These are phyloP conservation scores for Sporisorium graminicola DNA, from an alignment of 1,284 basidiomycete species.

Conservation along the genomic window DNA sequence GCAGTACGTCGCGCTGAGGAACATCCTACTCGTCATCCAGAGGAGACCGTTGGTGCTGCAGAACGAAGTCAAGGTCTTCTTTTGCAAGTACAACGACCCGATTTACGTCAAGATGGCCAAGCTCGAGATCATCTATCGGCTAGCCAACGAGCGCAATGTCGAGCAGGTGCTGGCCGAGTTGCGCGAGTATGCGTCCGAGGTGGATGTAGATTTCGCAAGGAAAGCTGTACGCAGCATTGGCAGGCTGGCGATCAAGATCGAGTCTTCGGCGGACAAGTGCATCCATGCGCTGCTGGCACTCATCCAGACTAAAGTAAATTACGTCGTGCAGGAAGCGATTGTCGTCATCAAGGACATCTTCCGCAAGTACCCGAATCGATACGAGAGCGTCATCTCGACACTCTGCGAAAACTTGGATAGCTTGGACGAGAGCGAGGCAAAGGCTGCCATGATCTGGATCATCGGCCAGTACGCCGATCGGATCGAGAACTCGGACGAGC, in stretches of 20 bases:
- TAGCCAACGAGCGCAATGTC: conserved; percentile 90
- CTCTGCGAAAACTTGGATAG: conserved; percentile 92
- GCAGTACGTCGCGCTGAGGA: conserved; percentile 96
- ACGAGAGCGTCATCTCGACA: conserved; percentile 92
- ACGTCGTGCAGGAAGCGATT: conserved; percentile 96
- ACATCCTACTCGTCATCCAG: conserved; percentile 96
- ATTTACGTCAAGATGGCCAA: conserved; percentile 99
- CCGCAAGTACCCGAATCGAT: conserved; percentile 94
- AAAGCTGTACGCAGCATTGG: conserved; percentile 97
- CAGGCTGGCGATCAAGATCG: conserved; percentile 95
- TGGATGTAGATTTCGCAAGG: conserved; percentile 96
- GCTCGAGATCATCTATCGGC: conserved; percentile 96
- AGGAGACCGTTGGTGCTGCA: conserved; percentile 89
- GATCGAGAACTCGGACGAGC: conserved; percentile 95
- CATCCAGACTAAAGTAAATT: conserved; percentile 92
- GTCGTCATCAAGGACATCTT: conserved; percentile 99
- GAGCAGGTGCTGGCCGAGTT: conserved; percentile 91
- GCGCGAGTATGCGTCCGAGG: conserved; percentile 98
- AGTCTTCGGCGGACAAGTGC: conserved; percentile 87
- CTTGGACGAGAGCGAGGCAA: conserved; percentile 94
- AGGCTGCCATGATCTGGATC: conserved; percentile 98
- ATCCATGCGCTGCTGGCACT: conserved; percentile 87
- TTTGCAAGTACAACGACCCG: conserved; percentile 99
- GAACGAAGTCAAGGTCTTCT: conserved; percentile 98
- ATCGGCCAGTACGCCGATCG: conserved; percentile 95